Evolutionary conservation across 2,329 filamentous ascomycete species (phyloP), one percentile per base, ranked within the genome.

Genomic region (Sphaceloma murrayae): DNA sequence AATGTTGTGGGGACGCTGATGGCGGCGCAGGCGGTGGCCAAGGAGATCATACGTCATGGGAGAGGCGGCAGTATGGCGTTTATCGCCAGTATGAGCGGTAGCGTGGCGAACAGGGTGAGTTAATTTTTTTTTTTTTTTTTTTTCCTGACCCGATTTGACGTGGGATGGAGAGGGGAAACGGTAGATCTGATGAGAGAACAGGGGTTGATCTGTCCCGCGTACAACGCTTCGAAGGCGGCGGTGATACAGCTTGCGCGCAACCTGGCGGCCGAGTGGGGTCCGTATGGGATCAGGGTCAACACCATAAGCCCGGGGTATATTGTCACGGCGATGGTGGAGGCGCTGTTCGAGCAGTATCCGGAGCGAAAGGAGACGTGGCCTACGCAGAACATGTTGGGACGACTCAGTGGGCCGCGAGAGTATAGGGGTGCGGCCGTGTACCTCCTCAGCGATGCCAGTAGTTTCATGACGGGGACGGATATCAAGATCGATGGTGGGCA

Each of bases 261-360:
- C 58, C 68, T 87, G 6, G 82, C 82, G 1, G 64, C 74, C 7
- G 83, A 88, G 60, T 86, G 82, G 82, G 82, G 81, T 34, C 61
- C 68, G 52, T 64, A 82, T 58, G 77, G 76, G 27, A 88, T 91
- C 55, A 75, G 84, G 2, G 80, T 89, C 49, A 89, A 91, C 65
- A 86, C 81, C 10, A 75, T 91, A 50, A 85, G 80, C 14, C 83
- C 85, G 0, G 84, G 85, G 29, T 86, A 87, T 59, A 85, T 87
- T 56, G 74, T 82, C 16, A 87, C 83, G 1, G 77, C 81, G 16
- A 94, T 94, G 87, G 84, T 89, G 1, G 76, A 85, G 58, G 74
- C 76, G 47, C 73, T 94, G 22, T 91, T 94, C 56, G 72, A 78
- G 51, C 72, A 82, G 51, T 83, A 76, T 52, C 86, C 86, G 0